Evolutionary conservation across 163 green algal genomes (phyloP), one percentile per base, ranked within the genome.

Genomic region (Picocystis sp.): DNA sequence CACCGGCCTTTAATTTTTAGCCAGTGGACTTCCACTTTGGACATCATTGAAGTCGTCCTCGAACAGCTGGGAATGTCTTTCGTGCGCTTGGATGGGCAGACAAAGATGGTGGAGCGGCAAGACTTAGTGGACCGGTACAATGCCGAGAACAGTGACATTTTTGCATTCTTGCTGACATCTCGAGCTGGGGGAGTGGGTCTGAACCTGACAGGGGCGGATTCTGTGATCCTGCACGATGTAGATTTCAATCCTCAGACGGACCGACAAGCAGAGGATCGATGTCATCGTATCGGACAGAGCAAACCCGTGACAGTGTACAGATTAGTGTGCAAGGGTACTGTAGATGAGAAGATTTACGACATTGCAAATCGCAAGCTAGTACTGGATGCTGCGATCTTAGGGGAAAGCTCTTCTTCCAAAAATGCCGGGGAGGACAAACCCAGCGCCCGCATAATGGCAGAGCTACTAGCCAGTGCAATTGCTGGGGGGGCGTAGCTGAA

Each of bases 231-330:
- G 58, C 82, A 95, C 61, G 87, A 97, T 58, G 73, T 91, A 45
- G 86, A 77, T 53, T 75, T 75, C 53, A 89, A 89, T 55, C 79
- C 79, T 3, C 72, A 83, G 66, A 75, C 82, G 22, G 80, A 90
- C 63, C 45, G 62, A 2, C 78, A 93, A 76, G 90, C 90, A 23
- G 96, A 96, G 90, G 90, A 99, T 73, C 72, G 90, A 14, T 92
- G 78, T 57, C 90, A 99, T 73, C 79, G 90, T 61, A 97, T 99
- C 50, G 90, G 90, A 12, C 90, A 99, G 78, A 76, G 66, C 22
- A 76, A 74, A 72, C 89, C 90, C 0, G 89, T 97, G 61, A 76
- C 96, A 44, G 87, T 99, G 55, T 77, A 95, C 54, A 69, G 90
- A 6, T 76, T 99, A 53, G 81, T 80, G 35, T 96, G 86, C 1